Evolutionary conservation across 805 yeast species (phyloP), one percentile per base, ranked within the genome.

Genomic region (Pichia membranifaciens): DNA sequence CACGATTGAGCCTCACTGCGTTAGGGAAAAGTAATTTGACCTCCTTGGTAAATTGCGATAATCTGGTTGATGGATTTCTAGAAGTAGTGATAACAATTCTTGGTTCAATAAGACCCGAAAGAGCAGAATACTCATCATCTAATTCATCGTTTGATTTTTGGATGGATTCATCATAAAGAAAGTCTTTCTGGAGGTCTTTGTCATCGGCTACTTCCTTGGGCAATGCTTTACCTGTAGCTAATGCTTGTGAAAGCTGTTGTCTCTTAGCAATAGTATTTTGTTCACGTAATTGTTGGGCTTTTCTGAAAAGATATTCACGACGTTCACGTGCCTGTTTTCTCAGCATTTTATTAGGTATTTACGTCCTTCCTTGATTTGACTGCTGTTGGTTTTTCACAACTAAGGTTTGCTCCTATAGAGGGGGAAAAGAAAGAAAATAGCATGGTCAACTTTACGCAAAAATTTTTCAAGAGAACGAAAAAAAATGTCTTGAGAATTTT

Each of bases 321-420:
- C 99, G 79, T 65, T 93, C 97, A 69, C 99, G 81, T 7, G 98
- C 97, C 61, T 91, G 96, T 72, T 88, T 80, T 67, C 99, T 79
- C 48, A 88, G 68, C 96, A 76, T 75, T 13, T 2, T 58, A 21
- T 1, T n/a, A 12, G 23, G 7, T 25, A 25, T 25, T 25, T 25
- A 25, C 10, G 7, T 25, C 29, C 10, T 25, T 25, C 10, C 10
- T n/a, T n/a, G n/a, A n/a, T 3, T 38, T 22, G 13, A n/a, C 13
- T 40, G 21, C 13, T 39, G 20, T 22, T 39, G 9, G 17, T 39
- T 12, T 5, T 13, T 12, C 31, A 12, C n/a, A 9, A 7, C 15
- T 34, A 6, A 34, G 37, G 29, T 10, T 25, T 10, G 7, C 10
- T 25, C 7, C 29, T 25, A 25, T 25, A 8, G 7, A 25, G 10